These are phyloP conservation scores for Fusarium metavorans DNA, from an alignment of 2,329 filamentous ascomycete genomes.

Conservation along the genomic window DNA sequence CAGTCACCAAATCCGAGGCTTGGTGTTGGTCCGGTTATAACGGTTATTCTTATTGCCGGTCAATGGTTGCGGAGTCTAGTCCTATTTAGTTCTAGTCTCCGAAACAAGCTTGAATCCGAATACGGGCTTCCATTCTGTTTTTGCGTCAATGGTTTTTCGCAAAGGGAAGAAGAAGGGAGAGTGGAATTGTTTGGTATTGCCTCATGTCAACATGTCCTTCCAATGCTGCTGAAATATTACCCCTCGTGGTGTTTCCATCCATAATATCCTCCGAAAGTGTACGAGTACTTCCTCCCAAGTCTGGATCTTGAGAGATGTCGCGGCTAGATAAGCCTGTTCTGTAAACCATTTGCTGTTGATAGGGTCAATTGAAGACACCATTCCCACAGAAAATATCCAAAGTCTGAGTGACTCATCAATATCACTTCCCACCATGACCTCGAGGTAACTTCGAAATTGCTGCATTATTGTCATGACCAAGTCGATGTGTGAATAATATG, in stretches of 20 bases:
- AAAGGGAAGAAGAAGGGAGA: neutral
- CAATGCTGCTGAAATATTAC: slow-evolving; percentile 28
- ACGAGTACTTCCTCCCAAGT: slow-evolving; percentile 34
- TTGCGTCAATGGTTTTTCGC: neutral
- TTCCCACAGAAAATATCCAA: slow-evolving; percentile 58
- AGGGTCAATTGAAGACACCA: slow-evolving; percentile 50
- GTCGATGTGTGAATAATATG: slow-evolving; percentile 65
- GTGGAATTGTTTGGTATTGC: neutral
- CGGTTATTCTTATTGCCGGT: slow-evolving; percentile 2
- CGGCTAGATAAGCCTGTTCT: slow-evolving; percentile 33
- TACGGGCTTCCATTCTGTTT: slow-evolving; percentile 6
- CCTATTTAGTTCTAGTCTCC: slow-evolving; percentile 48
- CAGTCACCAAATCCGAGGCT: neutral
- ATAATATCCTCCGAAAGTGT: slow-evolving; percentile 27
- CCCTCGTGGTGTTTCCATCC: slow-evolving; percentile 30
- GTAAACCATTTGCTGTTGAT: slow-evolving; percentile 47
- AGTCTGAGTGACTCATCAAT: slow-evolving; percentile 47
- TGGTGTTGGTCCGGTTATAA: neutral
- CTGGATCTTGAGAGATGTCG: slow-evolving; percentile 8
- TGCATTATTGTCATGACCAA: slow-evolving; percentile 52
- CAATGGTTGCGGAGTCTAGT: slow-evolving; percentile 35
- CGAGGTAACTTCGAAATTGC: slow-evolving; percentile 49
- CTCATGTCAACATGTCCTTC: slow-evolving; percentile 20
- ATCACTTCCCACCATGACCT: slow-evolving; percentile 15
- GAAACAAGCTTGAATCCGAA: slow-evolving; percentile 34